Conservation (phyloP, 768 basidiomycete species). For the Agaricus blazei region DNA sequence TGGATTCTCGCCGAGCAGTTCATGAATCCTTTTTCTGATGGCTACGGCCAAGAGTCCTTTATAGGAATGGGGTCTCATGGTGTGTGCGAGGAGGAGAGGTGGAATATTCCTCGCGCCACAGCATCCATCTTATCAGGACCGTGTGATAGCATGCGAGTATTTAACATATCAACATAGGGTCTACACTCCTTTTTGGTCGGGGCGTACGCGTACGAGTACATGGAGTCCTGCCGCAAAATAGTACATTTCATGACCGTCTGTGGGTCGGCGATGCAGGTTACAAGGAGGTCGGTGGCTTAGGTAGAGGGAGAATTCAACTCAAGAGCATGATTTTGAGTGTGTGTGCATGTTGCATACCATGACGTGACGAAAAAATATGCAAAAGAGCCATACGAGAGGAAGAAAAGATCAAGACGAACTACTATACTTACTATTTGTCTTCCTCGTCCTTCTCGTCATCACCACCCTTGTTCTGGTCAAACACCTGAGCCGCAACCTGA, state of each 20-base stretch:
- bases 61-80: slow-evolving; percentile 1
- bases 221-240: background rate
- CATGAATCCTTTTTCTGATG: slow-evolving; percentile 18
- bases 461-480: slow-evolving; percentile 70
- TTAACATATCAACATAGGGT: too few species aligned
- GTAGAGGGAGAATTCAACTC: slow-evolving; percentile 7
- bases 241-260: too few species aligned
- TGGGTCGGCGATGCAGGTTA: background rate
- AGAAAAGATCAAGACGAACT: slow-evolving; percentile 6
- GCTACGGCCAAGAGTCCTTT: slow-evolving; percentile 20
- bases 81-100: background rate
- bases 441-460: slow-evolving; percentile 69
- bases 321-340: slow-evolving; percentile 27
- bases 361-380: slow-evolving; percentile 32
- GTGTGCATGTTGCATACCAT: slow-evolving; percentile 34
- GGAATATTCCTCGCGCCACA: background rate
- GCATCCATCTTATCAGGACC: slow-evolving; percentile 3
- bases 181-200: too few species aligned
- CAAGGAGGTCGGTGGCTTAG: background rate
- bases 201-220: too few species aligned
- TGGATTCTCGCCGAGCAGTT: slow-evolving; percentile 23
- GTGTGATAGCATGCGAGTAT: background rate
- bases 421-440: slow-evolving; percentile 42
- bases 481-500: slow-evolving; percentile 87
- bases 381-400: slow-evolving; percentile 25